A percentile compares a stretch with the other conserved stretches of the same genome.
These are phyloP conservation scores for Powellomyces hirtus DNA, from an alignment of 192 early-diverging fungal species.

Conservation along the genomic window DNA sequence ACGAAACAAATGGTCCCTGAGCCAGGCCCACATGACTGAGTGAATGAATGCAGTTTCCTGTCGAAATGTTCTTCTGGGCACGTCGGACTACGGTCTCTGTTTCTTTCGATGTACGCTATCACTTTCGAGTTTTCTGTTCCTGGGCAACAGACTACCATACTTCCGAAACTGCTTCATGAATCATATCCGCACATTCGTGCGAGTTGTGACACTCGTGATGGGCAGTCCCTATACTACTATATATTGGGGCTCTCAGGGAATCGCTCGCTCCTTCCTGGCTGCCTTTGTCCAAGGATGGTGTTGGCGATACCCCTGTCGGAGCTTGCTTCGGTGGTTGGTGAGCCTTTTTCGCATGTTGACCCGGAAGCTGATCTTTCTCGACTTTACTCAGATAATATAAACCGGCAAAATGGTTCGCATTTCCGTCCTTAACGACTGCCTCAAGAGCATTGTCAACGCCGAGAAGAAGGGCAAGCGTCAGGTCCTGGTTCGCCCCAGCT, in stretches of 20 bases:
- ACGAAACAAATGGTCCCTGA: not conserved
- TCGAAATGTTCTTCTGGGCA: not conserved
- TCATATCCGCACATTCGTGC: not conserved
- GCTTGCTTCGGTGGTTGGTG: too few species aligned
- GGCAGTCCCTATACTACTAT: too few species aligned
- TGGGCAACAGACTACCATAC: not conserved
- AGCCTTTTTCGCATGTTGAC: too few species aligned
- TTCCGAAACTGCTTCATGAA: slow-evolving; percentile 32
- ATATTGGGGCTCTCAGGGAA: too few species aligned
- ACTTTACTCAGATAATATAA: not conserved
- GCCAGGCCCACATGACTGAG: not conserved
- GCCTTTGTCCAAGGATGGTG: too few species aligned
- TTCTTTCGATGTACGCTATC: not conserved
- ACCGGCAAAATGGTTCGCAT: slow-evolving; percentile 84
- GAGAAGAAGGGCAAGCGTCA: slow-evolving; percentile 98
- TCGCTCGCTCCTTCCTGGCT: too few species aligned
- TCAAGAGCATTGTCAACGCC: slow-evolving; percentile 98
- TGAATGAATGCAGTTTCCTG: slow-evolving; percentile 7
- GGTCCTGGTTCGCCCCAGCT: slow-evolving; percentile 93
- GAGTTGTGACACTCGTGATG: slow-evolving; percentile 31
- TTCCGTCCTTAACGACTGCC: slow-evolving; percentile 90
- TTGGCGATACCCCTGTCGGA: too few species aligned
- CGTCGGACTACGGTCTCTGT: not conserved
- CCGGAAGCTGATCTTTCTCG: not conserved
- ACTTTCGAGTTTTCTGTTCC: not conserved